A percentile compares a stretch with the other conserved stretches of the same genome.
These are phyloP conservation scores for Pythium sukuiense DNA, from an alignment of 352 stramenopile genomes.

Conservation along the genomic window DNA sequence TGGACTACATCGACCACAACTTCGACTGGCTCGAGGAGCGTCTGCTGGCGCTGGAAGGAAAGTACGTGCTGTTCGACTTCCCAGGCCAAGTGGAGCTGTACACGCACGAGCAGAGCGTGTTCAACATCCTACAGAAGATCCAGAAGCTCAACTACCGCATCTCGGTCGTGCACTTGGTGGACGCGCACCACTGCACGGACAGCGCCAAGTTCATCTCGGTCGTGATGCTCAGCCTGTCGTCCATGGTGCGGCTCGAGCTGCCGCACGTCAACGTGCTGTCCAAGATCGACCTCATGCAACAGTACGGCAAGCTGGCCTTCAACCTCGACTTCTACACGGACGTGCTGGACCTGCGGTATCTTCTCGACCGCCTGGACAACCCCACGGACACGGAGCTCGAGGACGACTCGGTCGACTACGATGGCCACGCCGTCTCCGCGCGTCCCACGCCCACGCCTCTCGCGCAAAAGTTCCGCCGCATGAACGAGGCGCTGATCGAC, in stretches of 20 bases:
- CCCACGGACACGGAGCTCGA: conserved; percentile 24
- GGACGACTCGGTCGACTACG: conserved; percentile 39
- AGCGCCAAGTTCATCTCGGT: conserved; percentile 98
- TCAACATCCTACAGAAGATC: conserved; percentile 94
- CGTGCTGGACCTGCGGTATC: conserved; percentile 79
- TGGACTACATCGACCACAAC: conserved; percentile 98
- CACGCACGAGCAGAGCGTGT: conserved; percentile 97
- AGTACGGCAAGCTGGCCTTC: conserved; percentile 87
- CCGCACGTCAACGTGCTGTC: conserved; percentile 99
- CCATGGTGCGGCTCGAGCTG: conserved; percentile 97
- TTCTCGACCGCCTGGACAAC: conserved; percentile 80
- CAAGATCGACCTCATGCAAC: conserved; percentile 98
- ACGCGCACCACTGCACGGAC: conserved; percentile 93
- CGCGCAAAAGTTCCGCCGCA: conserved; percentile 61
- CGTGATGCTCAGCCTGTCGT: conserved; percentile 94
- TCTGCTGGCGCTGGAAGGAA: conserved; percentile 79
- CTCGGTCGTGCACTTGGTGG: conserved; percentile 94
- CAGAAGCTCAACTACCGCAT: conserved; percentile 87
- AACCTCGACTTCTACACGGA: conserved; percentile 90
- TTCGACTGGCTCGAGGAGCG: conserved; percentile 97
- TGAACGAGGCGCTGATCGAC: conserved; percentile 85
- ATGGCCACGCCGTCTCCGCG: conserved; percentile 26
- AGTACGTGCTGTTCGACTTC: conserved; percentile 99
- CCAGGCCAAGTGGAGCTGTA: conserved; percentile 99
- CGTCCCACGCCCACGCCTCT: conserved; percentile 38